Conservation (phyloP, 352 stramenopile species). For the Globisporangium heterothallicum region DNA sequence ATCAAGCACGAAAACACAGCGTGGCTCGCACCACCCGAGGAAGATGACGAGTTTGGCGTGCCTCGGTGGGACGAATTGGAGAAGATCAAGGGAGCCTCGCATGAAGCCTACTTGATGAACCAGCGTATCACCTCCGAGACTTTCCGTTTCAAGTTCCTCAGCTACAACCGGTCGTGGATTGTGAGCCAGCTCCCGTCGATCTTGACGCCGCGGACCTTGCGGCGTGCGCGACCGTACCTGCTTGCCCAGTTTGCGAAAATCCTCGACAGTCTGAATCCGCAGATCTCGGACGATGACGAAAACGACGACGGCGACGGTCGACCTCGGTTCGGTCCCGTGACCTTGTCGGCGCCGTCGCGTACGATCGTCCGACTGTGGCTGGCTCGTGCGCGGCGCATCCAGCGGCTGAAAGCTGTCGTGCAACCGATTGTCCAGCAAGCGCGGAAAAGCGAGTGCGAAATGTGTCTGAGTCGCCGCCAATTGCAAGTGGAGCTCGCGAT, state of each 20-base stretch:
- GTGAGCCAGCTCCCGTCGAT: constrained; percentile 94
- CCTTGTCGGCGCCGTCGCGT: constrained; percentile 85
- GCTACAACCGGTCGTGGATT: constrained; percentile 97
- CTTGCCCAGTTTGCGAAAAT: constrained; percentile 96
- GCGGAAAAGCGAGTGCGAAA: constrained; percentile 91
- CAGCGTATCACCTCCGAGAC: constrained; percentile 94
- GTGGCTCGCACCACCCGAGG: constrained; percentile 88
- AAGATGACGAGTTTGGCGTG: constrained; percentile 90
- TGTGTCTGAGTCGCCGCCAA: constrained; percentile 91
- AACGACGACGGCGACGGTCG: constrained; percentile 66
- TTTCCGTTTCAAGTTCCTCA: constrained; percentile 97
- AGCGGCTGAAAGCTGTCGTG: constrained; percentile 84
- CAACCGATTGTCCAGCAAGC: constrained; percentile 90
- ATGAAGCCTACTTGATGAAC: constrained; percentile 97
- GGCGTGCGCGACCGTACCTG: constrained; percentile 89
- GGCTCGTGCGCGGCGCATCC: constrained; percentile 67
- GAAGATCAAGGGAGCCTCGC: constrained; percentile 90
- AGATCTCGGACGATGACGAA: constrained; percentile 92
- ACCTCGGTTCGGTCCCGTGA: constrained; percentile 87
- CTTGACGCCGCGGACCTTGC: constrained; percentile 91
- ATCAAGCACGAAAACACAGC: constrained; percentile 95
- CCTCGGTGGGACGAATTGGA: constrained; percentile 90
- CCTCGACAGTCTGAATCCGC: constrained; percentile 91
- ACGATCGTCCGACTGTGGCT: constrained; percentile 93
- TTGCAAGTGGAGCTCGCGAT: constrained; percentile 94